Base-by-base conservation (phyloP, 371 early-diverging fungal species). In the Lichtheimia hyalospora region DNA sequence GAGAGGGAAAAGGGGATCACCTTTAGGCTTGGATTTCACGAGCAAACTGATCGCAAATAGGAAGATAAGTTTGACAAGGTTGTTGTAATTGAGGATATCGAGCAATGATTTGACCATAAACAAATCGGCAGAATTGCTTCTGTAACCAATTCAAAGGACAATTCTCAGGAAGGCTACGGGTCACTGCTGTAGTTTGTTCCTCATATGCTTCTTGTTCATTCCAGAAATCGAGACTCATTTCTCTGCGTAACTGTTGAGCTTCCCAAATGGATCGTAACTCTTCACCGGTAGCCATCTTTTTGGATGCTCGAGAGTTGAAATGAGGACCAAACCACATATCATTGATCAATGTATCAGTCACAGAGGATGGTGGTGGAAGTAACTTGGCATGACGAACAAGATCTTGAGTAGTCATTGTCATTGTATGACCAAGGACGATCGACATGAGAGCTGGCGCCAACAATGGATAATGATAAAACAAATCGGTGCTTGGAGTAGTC, bases 381-480 rank as follows among this genome's bases (percentile, higher is more conserved):
- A 75, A 48, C 51, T 61, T 64, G 6, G 76, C 64, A 15, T 62
- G 65, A 13, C 64, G 59, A 8, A 72, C 25, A 4, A 77, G 57
- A 28, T 77, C 69, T 44, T 67, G 55, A 0, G 78, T 64, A 7
- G 67, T 77, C 74, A 77, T 73, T 2, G 68, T 62, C 74, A 79
- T 74, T 1, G 79, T 79, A 57, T 79, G 79, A 23, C 62, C 46
- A 21, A 79, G 46, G 1, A 79, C 65, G 23, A 79, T 75, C 7
- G 75, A 75, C 76, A 79, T 75, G 8, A 79, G 62, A 5, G 79
- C 76, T 52, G 76, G 79, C 2, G 71, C 76, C 6, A 79, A 62
- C 5, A 79, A 51, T 24, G 79, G 79, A 43, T 74, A 79, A 44
- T 64, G 69, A 1, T 60, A 39, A 49, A 72, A 63, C 1, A 68